Conservation (phyloP, 2,329 filamentous ascomycete species). For the Fusarium vanettenii region DNA sequence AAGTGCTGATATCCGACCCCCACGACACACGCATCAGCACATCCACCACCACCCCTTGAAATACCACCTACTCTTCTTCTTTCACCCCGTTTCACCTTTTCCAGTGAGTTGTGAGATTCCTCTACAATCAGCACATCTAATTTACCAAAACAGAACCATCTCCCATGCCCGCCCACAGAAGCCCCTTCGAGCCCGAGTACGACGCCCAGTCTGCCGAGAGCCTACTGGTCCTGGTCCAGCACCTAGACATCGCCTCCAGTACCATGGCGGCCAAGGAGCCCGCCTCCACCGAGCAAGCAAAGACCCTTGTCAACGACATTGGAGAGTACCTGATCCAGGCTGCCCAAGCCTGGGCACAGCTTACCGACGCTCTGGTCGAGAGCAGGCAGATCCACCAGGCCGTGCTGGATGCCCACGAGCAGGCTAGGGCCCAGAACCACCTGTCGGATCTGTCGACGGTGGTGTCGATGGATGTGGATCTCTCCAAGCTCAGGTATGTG, state of each 20-base stretch:
- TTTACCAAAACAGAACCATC: not conserved
- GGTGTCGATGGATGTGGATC: constrained; percentile 46
- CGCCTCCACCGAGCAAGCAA: constrained; percentile 12
- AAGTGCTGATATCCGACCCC: not conserved
- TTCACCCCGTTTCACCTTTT: not conserved
- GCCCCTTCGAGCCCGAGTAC: constrained; percentile 6
- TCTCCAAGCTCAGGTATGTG: constrained; percentile 31
- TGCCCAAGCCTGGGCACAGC: constrained; percentile 46
- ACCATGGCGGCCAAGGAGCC: constrained; percentile 29
- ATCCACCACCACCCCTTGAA: not conserved
- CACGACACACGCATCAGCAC: not conserved
- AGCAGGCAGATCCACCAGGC: constrained; percentile 48
- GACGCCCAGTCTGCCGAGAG: constrained; percentile 25
- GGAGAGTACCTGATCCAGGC: constrained; percentile 51
- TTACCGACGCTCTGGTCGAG: constrained; percentile 48
- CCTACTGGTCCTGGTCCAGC: constrained; percentile 21
- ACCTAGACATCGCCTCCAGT: constrained; percentile 13
- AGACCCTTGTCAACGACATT: constrained; percentile 47
- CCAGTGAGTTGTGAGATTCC: not conserved
- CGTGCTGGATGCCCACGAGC: constrained; percentile 42
- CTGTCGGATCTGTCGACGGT: constrained; percentile 46
- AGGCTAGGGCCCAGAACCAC: constrained; percentile 39
- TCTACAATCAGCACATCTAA: not conserved
- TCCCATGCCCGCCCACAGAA: constrained; percentile 23
- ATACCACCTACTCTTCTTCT: not conserved